Evolutionary conservation across 176 grass and related monocot species (phyloP).

Genomic region (Tillandsia fasciculata): DNA sequence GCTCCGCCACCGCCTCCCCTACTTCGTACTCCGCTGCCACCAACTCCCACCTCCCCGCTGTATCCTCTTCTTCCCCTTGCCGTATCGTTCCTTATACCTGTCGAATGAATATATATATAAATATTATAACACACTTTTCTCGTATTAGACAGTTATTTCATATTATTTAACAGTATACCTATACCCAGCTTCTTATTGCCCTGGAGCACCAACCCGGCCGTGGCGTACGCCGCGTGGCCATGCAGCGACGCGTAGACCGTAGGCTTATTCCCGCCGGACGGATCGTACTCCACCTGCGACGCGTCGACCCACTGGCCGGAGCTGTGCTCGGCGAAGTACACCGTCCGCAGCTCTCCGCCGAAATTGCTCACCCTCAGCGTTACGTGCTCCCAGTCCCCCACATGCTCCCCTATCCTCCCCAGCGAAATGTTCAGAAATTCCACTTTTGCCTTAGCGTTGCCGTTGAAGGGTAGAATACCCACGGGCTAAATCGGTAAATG

Average conservation of each 20-base stretch:
- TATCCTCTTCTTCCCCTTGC: conserved; percentile 45
- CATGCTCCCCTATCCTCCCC: conserved; percentile 67
- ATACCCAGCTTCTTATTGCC: conserved; percentile 42
- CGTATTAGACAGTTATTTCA: no score
- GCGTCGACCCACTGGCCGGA: conserved; percentile 55
- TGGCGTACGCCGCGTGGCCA: conserved; percentile 69
- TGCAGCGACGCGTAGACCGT: conserved; percentile 54
- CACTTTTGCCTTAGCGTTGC: conserved; percentile 60
- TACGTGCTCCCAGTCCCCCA: conserved; percentile 93
- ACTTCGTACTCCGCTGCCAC: conserved; percentile 52
- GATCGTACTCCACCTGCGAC: conserved; percentile 46
- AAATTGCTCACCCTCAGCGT: conserved; percentile 88
- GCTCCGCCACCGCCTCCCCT: conserved; percentile 28
- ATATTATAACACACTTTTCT: no score
- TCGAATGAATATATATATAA: no score
- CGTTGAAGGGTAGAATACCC: conserved; percentile 93
- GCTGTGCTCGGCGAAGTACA: conserved; percentile 69
- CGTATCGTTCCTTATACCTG: conserved; percentile 65
- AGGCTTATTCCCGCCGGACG: conserved; percentile 22
- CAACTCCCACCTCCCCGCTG: conserved; percentile 38
- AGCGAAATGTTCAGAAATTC: conserved; percentile 32
- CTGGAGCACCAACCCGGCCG: conserved; percentile 53
- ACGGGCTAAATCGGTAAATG: conserved; percentile 54
- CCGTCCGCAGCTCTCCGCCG: conserved; percentile 40
- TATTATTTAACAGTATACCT: neutral